Percentiles rank a stretch among this genome's conserved stretches.
phyloP scores from a whole-genome alignment of 805 yeast genomes.

The Saccharomycopsis selenospora region DNA sequence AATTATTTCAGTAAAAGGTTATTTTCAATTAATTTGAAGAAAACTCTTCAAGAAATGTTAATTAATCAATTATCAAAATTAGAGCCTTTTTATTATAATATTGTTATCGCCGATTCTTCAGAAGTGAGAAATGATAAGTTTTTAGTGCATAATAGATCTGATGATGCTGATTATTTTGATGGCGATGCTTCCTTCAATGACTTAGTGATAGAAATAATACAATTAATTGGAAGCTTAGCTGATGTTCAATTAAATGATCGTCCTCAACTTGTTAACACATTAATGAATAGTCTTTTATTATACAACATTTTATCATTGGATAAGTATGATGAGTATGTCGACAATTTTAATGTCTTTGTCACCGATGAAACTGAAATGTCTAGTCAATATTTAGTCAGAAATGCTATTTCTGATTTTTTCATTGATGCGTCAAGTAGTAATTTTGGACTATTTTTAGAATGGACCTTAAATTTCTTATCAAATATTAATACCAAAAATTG shows the following conservation, averaged over 20 bases:
- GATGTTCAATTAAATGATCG: slow-evolving; percentile 16
- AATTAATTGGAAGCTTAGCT: slow-evolving; percentile 27
- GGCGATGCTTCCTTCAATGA: slow-evolving; percentile 20
- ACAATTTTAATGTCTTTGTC: slow-evolving; percentile 62
- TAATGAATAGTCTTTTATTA: slow-evolving; percentile 21
- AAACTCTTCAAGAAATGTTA: slow-evolving; percentile 1
- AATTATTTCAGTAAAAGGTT: slow-evolving; percentile 23
- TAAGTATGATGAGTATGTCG: slow-evolving; percentile 12
- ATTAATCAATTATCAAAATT: slow-evolving; percentile 8
- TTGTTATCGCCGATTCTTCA: slow-evolving; percentile 4
- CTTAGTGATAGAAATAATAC: slow-evolving; percentile 30
- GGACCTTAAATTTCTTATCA: slow-evolving; percentile 2
- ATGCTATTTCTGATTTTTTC: slow-evolving; percentile 50
- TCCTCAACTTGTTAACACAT: background rate
- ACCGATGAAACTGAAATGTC: slow-evolving; percentile 69
- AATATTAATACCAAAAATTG: slow-evolving; percentile 22
- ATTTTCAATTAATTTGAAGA: slow-evolving; percentile 4
- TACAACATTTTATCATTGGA: slow-evolving; percentile 12
- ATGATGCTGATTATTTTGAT: slow-evolving; percentile 4
- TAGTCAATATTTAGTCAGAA: slow-evolving; percentile 49
- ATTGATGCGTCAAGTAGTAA: slow-evolving; percentile 41
- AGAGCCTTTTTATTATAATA: slow-evolving; percentile 12
- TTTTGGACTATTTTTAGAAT: slow-evolving; percentile 24
- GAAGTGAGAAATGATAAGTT: slow-evolving; percentile 6
- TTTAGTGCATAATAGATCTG: slow-evolving; percentile 8